Evolutionary conservation across 148 eudicot species (phyloP).

Genomic region (Rhododendron simsii): DNA sequence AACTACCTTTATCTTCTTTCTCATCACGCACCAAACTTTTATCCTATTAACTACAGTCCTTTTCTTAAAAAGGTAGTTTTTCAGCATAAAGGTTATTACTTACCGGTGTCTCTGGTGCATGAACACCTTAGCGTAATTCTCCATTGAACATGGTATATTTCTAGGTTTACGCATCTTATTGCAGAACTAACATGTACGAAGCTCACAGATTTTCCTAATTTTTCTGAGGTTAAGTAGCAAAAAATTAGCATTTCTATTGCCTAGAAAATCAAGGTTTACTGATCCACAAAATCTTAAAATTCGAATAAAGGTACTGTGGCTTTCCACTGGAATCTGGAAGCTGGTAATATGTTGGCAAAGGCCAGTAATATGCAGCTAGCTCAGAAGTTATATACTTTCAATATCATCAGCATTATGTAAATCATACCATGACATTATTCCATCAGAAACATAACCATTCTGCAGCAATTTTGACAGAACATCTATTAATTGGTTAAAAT

Average conservation of each 20-base stretch:
- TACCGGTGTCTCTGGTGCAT: not conserved
- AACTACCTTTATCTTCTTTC: not conserved
- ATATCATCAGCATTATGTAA: not conserved
- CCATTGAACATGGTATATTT: not conserved
- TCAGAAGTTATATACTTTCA: constrained; percentile 7
- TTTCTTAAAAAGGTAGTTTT: not conserved
- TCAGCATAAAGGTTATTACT: not conserved
- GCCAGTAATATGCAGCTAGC: not conserved
- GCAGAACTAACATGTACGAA: not conserved
- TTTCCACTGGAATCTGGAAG: not conserved
- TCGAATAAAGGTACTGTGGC: not conserved
- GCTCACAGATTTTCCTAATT: not conserved
- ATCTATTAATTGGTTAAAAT: not conserved
- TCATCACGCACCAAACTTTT: not conserved
- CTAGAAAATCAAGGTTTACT: not conserved
- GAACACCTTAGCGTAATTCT: not conserved
- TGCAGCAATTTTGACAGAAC: constrained; percentile 40
- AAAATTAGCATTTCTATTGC: not conserved
- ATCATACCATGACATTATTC: constrained; percentile 48
- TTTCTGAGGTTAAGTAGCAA: not conserved
- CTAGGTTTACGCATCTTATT: not conserved
- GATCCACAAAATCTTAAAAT: not conserved
- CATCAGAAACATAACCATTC: constrained; percentile 42
- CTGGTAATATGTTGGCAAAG: not conserved
- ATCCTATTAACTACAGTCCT: not conserved